Conservation (phyloP, 2,329 filamentous ascomycete genomes). For the Alternaria brassicicola region DNA sequence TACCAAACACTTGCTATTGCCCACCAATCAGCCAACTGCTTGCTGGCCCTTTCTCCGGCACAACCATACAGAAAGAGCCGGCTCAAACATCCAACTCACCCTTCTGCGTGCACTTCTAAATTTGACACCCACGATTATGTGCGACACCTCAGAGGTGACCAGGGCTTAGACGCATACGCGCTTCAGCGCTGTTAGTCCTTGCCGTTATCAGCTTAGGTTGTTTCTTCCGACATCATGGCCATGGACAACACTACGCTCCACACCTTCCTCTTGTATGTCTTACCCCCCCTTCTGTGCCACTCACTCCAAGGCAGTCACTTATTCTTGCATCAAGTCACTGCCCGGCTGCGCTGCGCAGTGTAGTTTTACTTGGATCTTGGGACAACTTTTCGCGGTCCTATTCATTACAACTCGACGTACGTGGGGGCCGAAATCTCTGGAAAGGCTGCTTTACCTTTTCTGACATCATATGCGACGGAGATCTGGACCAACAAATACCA, state of each 20-base stretch:
- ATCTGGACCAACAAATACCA: constrained; percentile 57
- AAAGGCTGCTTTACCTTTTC: constrained; percentile 85
- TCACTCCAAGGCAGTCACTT: constrained; percentile 26
- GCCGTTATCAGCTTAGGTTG: constrained; percentile 36
- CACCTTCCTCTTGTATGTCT: constrained; percentile 61
- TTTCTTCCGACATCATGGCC: constrained; percentile 30
- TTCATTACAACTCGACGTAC: constrained; percentile 78
- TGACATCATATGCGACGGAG: constrained; percentile 82
- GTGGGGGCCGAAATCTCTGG: constrained; percentile 79
- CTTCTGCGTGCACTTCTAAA: constrained; percentile 39
- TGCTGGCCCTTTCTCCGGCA: constrained; percentile 24
- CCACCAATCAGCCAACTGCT: constrained; percentile 30
- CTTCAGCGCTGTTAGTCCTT: constrained; percentile 33
- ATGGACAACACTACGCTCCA: constrained; percentile 65
- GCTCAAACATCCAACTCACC: constrained; percentile 33
- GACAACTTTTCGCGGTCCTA: constrained; percentile 87
- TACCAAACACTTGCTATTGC: constrained; percentile 24
- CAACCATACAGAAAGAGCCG: constrained; percentile 30
- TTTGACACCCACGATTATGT: constrained; percentile 32
- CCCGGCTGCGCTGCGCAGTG: constrained; percentile 62
- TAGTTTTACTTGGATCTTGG: constrained; percentile 90
- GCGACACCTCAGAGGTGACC: constrained; percentile 22
- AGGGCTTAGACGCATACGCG: constrained; percentile 36
- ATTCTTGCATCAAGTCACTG: constrained; percentile 40
- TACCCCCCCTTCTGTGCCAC: constrained; percentile 23